Conservation (phyloP, 75 land plant species). For the Azolla pinnata region DNA sequence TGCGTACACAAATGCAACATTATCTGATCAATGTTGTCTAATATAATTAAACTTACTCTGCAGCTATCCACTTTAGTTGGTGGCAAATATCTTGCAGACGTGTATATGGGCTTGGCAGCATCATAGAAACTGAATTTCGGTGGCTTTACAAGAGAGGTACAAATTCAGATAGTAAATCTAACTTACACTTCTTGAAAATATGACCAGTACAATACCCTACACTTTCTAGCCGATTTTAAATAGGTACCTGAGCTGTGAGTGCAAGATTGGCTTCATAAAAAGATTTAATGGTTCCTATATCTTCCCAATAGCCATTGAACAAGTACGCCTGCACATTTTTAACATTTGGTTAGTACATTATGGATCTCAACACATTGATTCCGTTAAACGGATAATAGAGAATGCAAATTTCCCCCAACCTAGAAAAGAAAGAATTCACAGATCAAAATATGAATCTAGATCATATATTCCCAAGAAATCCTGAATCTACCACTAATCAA, state of each 20-base stretch:
- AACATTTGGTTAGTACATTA: too few species aligned
- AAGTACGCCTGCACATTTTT: slow-evolving; percentile 42
- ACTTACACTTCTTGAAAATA: not conserved
- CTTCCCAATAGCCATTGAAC: slow-evolving; percentile 54
- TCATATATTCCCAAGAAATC: too few species aligned
- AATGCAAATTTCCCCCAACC: too few species aligned
- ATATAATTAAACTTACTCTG: slow-evolving; percentile 52
- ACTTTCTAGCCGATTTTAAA: too few species aligned
- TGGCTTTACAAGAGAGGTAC: slow-evolving; percentile 33
- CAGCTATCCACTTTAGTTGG: slow-evolving; percentile 69
- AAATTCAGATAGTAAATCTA: not conserved
- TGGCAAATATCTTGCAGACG: slow-evolving; percentile 78
- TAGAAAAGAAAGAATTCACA: too few species aligned
- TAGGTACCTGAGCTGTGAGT: slow-evolving; percentile 40
- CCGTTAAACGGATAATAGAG: too few species aligned
- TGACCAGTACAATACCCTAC: too few species aligned
- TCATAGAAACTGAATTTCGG: slow-evolving; percentile 89
- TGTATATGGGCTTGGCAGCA: slow-evolving; percentile 81
- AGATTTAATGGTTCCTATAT: slow-evolving; percentile 54
- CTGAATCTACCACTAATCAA: too few species aligned
- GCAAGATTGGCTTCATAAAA: slow-evolving; percentile 55
- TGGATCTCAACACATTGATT: too few species aligned
- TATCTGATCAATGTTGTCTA: too few species aligned
- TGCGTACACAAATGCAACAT: too few species aligned
- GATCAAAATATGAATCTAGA: too few species aligned